Percentiles rank a stretch among this genome's conserved stretches.
phyloP scores from a whole-genome alignment of 2,329 filamentous ascomycete genomes.

The Cyphellophora attinorum region DNA sequence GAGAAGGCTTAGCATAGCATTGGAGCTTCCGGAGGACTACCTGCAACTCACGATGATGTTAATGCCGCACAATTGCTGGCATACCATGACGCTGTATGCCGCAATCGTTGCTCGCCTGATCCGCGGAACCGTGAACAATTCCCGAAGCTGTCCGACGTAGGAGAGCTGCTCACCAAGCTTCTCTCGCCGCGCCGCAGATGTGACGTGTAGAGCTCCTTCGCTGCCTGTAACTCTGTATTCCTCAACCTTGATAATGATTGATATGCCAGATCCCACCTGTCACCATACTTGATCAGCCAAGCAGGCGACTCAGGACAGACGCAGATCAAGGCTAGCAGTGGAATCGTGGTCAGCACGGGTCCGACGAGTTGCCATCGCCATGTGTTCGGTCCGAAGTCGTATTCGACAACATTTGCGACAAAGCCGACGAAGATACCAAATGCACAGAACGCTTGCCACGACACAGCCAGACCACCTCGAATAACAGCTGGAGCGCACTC shows the following conservation, averaged over 20 bases:
- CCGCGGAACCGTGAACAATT: conserved; percentile 24
- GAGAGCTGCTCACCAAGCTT: conserved; percentile 28
- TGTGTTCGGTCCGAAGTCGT: conserved; percentile 44
- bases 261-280: conserved; percentile 47
- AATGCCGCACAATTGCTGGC: conserved; percentile 28
- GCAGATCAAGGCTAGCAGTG: conserved; percentile 48
- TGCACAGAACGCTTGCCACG: conserved; percentile 43
- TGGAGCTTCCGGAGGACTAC: too few species aligned
- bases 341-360: conserved; percentile 56
- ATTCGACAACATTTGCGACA: conserved; percentile 55
- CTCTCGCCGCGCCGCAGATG: conserved; percentile 44
- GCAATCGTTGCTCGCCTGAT: conserved; percentile 22
- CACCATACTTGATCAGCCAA: conserved; percentile 58
- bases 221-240: conserved; percentile 47
- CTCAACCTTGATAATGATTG: conserved; percentile 47
- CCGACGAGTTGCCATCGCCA: conserved; percentile 58
- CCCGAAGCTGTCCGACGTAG: conserved; percentile 22
- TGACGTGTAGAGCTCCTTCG: conserved; percentile 44
- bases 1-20: background rate
- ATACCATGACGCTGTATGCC: conserved; percentile 23
- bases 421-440: conserved; percentile 59
- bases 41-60: conserved; percentile 18
- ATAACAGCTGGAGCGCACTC: conserved; percentile 40
- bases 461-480: conserved; percentile 41
- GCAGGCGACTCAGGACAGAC: conserved; percentile 57